A percentile compares a stretch with the other conserved stretches of the same genome.
Evolutionary conservation across 2,329 filamentous ascomycete genomes (phyloP).

Genomic region (Amauroascus niger): DNA sequence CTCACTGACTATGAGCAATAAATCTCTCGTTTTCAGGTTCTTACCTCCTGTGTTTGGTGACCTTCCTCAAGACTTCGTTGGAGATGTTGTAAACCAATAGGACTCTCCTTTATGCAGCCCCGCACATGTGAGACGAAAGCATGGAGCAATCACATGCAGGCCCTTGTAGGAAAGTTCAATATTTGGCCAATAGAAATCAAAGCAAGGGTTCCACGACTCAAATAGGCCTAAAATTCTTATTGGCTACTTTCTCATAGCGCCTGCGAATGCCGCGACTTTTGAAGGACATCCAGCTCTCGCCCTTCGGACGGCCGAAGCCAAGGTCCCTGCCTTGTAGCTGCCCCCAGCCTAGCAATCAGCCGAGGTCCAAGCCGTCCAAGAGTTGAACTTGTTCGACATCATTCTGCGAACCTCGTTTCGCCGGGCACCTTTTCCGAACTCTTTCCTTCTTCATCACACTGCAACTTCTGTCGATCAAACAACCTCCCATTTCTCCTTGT

Average conservation of each 20-base stretch:
- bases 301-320: not conserved
- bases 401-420: constrained; percentile 2
- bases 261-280: not conserved
- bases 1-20: too few species aligned
- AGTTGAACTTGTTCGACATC: not conserved
- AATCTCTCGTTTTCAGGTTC: too few species aligned
- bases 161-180: not conserved
- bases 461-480: constrained; percentile 17
- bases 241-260: not conserved
- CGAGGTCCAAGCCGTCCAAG: constrained; percentile 2
- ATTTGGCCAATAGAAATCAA: not conserved
- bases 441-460: not conserved
- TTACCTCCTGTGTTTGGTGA: too few species aligned
- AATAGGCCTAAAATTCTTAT: not conserved
- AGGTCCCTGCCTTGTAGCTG: not conserved
- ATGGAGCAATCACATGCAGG: not conserved
- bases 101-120: too few species aligned
- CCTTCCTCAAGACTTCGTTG: too few species aligned
- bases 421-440: not conserved
- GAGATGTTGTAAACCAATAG: too few species aligned
- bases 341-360: not conserved
- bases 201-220: too few species aligned
- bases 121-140: not conserved
- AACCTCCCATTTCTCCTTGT: constrained; percentile 11
- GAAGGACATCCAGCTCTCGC: not conserved